Evolutionary conservation across 768 basidiomycete species (phyloP), one percentile per base, ranked within the genome.

Genomic region (Pilatotrama ljubarskyi): DNA sequence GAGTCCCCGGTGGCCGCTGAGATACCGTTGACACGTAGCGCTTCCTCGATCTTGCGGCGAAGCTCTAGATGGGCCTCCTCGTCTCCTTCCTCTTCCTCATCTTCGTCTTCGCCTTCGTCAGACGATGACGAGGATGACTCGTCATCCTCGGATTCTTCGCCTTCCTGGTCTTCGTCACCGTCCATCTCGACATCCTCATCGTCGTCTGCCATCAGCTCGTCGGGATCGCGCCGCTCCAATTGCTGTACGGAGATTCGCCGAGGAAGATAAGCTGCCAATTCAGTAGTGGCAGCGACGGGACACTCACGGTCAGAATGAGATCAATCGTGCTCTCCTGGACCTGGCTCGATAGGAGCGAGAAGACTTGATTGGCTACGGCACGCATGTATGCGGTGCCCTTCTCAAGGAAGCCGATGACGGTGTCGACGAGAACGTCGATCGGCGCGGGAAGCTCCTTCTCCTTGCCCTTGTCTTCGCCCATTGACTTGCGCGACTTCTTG

Each of bases 361-460:
- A 95, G 6, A 85, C 86, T 65, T 91, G 84, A 51, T 88, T 94
- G 6, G 89, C 90, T 24, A 93, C 77, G 2, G 85, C 83, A 32
- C 93, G 86, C 74, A 90, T 80, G 71, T 90, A 95, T 40, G 86
- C 83, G 5, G 87, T 90, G 2, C 88, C 86, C 58, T 88, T 84
- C 70, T 98, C 94, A 37, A 99, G 75, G 69, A 91, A 88, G 6
- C 93, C 93, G 48, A 99, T 91, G 50, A 98, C 84, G n/a, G 82
- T 81, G 69, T 98, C 95, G 35, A 95, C 86, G 40, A 98, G 80
- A 43, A 94, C 74, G 62, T 97, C 94, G 55, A 95, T 84, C 0
- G 94, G 86, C 48, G 83, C 82, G 1, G 81, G 77, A 9, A 77
- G 77, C 14, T 78, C 78, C 35, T 64, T 55, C 61, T 72, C 61